Conservation (phyloP, 768 basidiomycete species). For the Suillus brevipes region DNA sequence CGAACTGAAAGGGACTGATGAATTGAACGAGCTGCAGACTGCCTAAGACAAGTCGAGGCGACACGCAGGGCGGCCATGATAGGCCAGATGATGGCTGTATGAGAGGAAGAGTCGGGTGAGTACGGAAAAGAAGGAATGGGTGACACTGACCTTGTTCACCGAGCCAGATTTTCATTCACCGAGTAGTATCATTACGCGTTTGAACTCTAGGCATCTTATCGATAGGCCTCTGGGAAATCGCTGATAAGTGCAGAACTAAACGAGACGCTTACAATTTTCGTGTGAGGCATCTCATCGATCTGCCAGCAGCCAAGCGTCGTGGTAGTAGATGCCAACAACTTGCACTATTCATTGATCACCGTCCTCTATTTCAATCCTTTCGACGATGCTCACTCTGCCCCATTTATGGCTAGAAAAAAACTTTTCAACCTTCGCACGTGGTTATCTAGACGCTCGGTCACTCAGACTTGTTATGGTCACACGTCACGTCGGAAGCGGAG, state of each 20-base stretch:
- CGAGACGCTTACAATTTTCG: not conserved
- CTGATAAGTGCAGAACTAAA: constrained; percentile 5
- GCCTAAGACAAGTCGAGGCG: constrained; percentile 25
- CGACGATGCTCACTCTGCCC: constrained; percentile 19
- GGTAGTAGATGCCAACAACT: not conserved
- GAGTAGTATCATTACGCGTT: constrained; percentile 35
- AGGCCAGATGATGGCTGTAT: constrained; percentile 19
- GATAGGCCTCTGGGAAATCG: constrained; percentile 13
- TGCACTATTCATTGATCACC: constrained; percentile 1
- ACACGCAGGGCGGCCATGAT: constrained; percentile 31
- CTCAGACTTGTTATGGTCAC: too few species aligned
- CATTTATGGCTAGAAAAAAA: constrained; percentile 17
- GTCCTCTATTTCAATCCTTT: constrained; percentile 4
- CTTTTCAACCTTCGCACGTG: constrained; percentile 23
- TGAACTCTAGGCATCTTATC: constrained; percentile 17
- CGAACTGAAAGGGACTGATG: constrained; percentile 27
- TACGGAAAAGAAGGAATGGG: constrained; percentile 17
- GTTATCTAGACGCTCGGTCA: constrained; percentile 11
- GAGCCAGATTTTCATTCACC: constrained; percentile 40
- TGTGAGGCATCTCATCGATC: not conserved
- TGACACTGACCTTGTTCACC: constrained; percentile 33
- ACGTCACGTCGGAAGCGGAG: constrained; percentile 21
- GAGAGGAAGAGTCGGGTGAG: constrained; percentile 16
- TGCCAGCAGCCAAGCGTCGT: not conserved
- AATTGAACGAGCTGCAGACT: constrained; percentile 17